These are phyloP conservation scores for Zymoseptoria pseudotritici DNA, from an alignment of 2,329 filamentous ascomycete species.

Conservation along the genomic window DNA sequence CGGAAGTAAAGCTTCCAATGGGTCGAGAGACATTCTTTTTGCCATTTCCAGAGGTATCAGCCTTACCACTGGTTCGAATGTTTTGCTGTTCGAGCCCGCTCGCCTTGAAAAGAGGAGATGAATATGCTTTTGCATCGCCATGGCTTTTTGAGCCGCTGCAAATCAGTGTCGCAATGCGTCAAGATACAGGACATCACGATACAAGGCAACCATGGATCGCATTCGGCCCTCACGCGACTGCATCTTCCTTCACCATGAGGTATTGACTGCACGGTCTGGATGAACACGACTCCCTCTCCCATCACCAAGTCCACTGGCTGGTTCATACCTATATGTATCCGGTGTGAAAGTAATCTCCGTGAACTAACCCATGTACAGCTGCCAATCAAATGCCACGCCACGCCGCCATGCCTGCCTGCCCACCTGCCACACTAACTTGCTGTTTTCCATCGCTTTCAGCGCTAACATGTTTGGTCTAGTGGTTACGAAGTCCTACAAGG, in stretches of 20 bases:
- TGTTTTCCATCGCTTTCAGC: neutral
- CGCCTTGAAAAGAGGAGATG: neutral
- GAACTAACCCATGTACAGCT: neutral
- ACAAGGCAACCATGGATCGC: neutral
- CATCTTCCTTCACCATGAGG: no score
- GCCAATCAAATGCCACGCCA: neutral
- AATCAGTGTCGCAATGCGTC: neutral
- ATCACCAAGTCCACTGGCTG: neutral
- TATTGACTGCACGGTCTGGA: neutral
- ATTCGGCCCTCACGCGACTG: neutral
- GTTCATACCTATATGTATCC: neutral
- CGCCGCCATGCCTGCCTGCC: no score
- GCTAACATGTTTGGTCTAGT: neutral
- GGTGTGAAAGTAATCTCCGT: neutral
- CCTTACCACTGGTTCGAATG: neutral
- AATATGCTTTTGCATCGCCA: neutral
- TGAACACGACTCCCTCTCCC: neutral
- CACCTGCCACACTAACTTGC: neutral
- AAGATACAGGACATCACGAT: neutral
- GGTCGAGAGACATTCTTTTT: neutral
- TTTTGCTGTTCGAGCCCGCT: neutral
- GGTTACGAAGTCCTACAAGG: neutral
- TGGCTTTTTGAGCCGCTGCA: neutral
- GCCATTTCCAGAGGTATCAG: neutral
- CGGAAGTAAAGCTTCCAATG: neutral